Conservation (phyloP, 805 yeast genomes). For the Candida silvicultrix region DNA sequence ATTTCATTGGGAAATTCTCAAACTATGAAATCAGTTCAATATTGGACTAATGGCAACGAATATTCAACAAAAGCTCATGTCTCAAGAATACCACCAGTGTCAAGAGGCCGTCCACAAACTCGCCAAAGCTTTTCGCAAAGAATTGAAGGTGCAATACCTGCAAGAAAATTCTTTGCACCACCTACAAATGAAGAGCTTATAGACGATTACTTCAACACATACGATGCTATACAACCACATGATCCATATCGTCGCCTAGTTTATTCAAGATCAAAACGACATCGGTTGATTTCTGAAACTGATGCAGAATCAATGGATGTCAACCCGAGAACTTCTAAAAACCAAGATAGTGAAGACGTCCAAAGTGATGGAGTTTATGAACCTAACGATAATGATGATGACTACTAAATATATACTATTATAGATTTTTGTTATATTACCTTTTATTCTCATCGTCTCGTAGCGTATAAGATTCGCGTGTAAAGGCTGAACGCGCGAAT, state of each 20-base stretch:
- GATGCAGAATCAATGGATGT: not conserved
- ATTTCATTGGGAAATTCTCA: not conserved
- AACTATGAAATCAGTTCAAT: not conserved
- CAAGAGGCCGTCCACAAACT: not conserved
- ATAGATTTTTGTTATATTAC: not conserved
- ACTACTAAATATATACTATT: not conserved
- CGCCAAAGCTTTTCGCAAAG: not conserved
- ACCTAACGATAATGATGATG: not conserved
- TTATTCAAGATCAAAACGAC: not conserved
- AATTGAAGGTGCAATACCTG: not conserved
- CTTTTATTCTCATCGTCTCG: not conserved
- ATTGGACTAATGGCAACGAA: not conserved
- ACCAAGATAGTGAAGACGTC: not conserved
- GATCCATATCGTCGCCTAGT: not conserved
- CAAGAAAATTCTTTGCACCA: not conserved
- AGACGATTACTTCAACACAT: conserved; percentile 7
- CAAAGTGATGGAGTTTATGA: not conserved
- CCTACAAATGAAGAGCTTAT: conserved; percentile 6
- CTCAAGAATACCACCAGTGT: not conserved
- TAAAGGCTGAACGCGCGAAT: not conserved
- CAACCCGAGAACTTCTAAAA: not conserved
- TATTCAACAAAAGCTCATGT: not conserved
- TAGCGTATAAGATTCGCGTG: not conserved
- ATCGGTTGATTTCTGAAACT: not conserved
- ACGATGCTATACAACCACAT: conserved; percentile 8